These are phyloP conservation scores for Psilocybe cyanescens DNA, from an alignment of 768 basidiomycete species.

Conservation along the genomic window DNA sequence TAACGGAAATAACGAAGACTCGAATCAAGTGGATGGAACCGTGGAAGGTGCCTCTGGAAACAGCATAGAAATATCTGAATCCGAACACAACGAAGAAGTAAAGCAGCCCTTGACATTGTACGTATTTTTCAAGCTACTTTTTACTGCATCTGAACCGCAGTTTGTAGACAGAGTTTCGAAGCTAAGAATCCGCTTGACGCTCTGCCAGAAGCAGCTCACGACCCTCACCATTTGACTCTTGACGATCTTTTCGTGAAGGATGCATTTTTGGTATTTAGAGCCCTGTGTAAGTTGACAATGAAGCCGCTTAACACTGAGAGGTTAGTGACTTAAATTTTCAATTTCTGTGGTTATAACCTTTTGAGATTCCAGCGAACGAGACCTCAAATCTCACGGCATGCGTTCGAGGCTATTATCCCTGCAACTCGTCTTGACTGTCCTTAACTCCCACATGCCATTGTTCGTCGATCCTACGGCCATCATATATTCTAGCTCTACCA, in stretches of 20 bases:
- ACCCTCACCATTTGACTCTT: slow-evolving; percentile 57
- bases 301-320: slow-evolving; percentile 94
- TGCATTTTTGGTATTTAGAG: slow-evolving; percentile 96
- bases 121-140: neutral
- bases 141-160: slow-evolving; percentile 2
- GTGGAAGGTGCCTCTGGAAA: neutral
- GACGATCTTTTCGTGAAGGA: slow-evolving; percentile 96
- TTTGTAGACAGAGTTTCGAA: slow-evolving; percentile 38
- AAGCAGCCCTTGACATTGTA: slow-evolving; percentile 26
- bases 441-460: slow-evolving; percentile 89
- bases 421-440: slow-evolving; percentile 89
- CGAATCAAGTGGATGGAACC: neutral
- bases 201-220: slow-evolving; percentile 32
- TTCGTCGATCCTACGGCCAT: slow-evolving; percentile 89
- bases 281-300: slow-evolving; percentile 97
- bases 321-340: slow-evolving; percentile 42
- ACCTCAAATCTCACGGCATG: slow-evolving; percentile 96
- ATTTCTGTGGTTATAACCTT: slow-evolving; percentile 14
- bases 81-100: slow-evolving; percentile 6
- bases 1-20: neutral
- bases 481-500: slow-evolving; percentile 88
- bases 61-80: neutral
- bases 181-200: slow-evolving; percentile 36
- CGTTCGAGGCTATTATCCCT: slow-evolving; percentile 94
- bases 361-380: slow-evolving; percentile 72